These are phyloP conservation scores for Circinella minor DNA, from an alignment of 371 early-diverging fungal genomes.

Conservation along the genomic window DNA sequence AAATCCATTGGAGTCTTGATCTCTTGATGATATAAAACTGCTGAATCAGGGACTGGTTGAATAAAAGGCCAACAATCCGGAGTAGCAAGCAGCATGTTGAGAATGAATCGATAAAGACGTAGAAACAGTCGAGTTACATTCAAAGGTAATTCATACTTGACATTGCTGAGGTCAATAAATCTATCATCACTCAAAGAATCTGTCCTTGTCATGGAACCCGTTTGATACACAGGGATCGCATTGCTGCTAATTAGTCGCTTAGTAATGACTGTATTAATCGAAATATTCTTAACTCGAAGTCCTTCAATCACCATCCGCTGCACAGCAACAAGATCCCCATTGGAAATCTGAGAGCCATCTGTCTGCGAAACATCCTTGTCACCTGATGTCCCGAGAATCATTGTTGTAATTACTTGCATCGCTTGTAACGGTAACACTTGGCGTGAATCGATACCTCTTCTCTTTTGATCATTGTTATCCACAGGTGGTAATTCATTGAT, in stretches of 20 bases:
- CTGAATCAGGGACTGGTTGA: conserved; percentile 44
- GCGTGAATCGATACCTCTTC: conserved; percentile 34
- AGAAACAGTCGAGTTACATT: conserved; percentile 46
- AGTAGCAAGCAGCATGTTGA: conserved; percentile 48
- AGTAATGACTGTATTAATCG: conserved; percentile 25
- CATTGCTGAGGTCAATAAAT: conserved; percentile 28
- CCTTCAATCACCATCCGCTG: conserved; percentile 46
- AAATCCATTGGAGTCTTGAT: conserved; percentile 47
- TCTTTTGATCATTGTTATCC: conserved; percentile 27
- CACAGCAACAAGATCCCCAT: conserved; percentile 49
- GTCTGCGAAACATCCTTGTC: conserved; percentile 52
- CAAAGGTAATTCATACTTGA: conserved; percentile 39
- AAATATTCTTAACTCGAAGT: conserved; percentile 39
- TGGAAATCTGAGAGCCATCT: conserved; percentile 49
- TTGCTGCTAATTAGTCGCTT: neutral
- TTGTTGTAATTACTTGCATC: conserved; percentile 48
- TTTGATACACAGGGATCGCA: conserved; percentile 10
- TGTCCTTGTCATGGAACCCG: neutral
- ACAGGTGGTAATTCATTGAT: conserved; percentile 40
- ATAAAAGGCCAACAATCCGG: conserved; percentile 55
- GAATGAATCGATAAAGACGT: conserved; percentile 47
- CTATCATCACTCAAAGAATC: neutral
- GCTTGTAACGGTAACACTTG: conserved; percentile 47
- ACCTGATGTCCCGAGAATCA: conserved; percentile 54
- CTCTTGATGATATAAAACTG: conserved; percentile 45